A percentile compares a stretch with the other conserved stretches of the same genome.
Conservation (phyloP, 805 yeast genomes). For the Candida parachauliodes region DNA sequence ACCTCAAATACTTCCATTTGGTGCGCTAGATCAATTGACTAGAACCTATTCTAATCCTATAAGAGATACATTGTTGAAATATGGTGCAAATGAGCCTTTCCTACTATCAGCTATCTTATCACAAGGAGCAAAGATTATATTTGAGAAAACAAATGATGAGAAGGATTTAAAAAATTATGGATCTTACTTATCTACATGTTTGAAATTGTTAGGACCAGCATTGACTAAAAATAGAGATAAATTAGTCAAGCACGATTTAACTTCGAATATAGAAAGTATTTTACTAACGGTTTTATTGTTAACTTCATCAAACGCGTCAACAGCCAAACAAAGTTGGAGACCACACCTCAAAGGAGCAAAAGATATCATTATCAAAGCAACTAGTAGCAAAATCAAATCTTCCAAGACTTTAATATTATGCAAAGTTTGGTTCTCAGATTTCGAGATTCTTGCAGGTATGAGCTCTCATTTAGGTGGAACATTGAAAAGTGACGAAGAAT, state of each 20-base stretch:
- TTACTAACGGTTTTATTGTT: constrained; percentile 61
- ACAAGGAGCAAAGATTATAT: constrained; percentile 62
- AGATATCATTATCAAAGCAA: constrained; percentile 47
- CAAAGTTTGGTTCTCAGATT: constrained; percentile 52
- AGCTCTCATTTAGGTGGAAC: constrained; percentile 59
- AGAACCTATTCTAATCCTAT: constrained; percentile 44
- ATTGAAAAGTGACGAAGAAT: constrained; percentile 43
- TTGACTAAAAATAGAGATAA: constrained; percentile 17
- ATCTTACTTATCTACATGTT: constrained; percentile 58
- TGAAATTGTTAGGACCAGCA: constrained; percentile 52
- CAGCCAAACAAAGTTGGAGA: constrained; percentile 55
- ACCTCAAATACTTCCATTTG: constrained; percentile 34
- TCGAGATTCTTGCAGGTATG: constrained; percentile 55
- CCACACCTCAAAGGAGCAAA: constrained; percentile 65
- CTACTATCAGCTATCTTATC: constrained; percentile 68
- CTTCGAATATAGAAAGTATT: constrained; percentile 57
- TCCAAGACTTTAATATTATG: constrained; percentile 50
- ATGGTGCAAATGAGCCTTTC: constrained; percentile 61
- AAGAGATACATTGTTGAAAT: constrained; percentile 57
- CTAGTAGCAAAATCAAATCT: constrained; percentile 17
- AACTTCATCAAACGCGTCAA: constrained; percentile 58
- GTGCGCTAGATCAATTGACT: constrained; percentile 25
- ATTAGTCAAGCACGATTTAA: constrained; percentile 12
- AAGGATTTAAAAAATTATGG: constrained; percentile 42
- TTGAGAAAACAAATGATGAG: constrained; percentile 30